phyloP scores from a whole-genome alignment of 345 rosid genomes.

The Erodium maritimum region DNA sequence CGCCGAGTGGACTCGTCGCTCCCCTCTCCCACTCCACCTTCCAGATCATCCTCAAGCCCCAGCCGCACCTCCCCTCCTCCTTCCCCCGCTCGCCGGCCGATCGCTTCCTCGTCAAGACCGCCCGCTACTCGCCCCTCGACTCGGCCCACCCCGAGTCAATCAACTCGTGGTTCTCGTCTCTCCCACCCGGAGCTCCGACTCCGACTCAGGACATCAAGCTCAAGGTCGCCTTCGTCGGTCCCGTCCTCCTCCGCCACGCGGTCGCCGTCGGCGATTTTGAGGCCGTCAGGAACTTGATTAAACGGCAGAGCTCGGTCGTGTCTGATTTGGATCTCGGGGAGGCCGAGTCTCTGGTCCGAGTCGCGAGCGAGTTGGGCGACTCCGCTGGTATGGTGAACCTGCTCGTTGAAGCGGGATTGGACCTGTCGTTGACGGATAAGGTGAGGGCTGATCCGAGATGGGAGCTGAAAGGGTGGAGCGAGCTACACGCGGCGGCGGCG shows the following conservation, averaged over 20 bases:
- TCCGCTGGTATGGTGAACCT: constrained; percentile 27
- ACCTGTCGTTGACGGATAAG: background rate
- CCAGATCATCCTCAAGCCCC: constrained; percentile 49
- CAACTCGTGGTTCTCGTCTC: constrained; percentile 20
- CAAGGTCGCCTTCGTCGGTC: constrained; percentile 47
- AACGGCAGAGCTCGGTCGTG: constrained; percentile 26
- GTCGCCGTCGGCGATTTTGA: constrained; percentile 26
- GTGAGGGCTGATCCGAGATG: background rate
- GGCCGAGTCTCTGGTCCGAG: constrained; percentile 31
- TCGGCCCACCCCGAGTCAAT: constrained; percentile 15
- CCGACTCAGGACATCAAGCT: constrained; percentile 35
- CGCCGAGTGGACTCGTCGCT: constrained; percentile 36
- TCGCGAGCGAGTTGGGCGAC: constrained; percentile 21
- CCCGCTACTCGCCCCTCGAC: constrained; percentile 3
- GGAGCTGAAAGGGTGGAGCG: constrained; percentile 26
- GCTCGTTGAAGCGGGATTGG: constrained; percentile 36
- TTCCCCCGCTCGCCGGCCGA: constrained; percentile 54
- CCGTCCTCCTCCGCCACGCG: constrained; percentile 42
- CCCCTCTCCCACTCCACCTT: constrained; percentile 31
- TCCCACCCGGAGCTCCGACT: constrained; percentile 8
- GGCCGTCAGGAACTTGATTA: constrained; percentile 31
- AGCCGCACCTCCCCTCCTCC: constrained; percentile 29
- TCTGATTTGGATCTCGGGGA: constrained; percentile 19
- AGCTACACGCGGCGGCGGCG: constrained; percentile 22
- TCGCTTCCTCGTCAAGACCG: constrained; percentile 41